phyloP scores from a whole-genome alignment of 768 basidiomycete species.

The Dendrothele bispora region DNA sequence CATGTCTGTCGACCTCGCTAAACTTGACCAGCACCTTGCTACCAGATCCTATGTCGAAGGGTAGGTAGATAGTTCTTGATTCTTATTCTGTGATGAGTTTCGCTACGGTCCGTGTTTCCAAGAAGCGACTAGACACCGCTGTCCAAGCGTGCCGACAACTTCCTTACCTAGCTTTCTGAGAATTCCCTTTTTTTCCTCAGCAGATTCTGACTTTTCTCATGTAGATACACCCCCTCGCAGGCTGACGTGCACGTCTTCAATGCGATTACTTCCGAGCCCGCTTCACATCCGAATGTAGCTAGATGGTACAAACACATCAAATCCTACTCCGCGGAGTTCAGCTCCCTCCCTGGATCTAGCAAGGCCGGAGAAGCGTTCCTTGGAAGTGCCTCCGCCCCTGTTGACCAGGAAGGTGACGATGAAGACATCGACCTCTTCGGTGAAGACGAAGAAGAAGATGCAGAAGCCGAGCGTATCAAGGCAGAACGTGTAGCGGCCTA shows the following conservation, averaged over 20 bases:
- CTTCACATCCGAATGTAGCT: conserved; percentile 69
- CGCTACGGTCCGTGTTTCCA: conserved; percentile 59
- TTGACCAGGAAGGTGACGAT: conserved; percentile 55
- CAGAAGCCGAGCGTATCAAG: conserved; percentile 84
- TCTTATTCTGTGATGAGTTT: conserved; percentile 11
- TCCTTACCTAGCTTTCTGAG: conserved; percentile 35
- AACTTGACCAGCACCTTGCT: conserved; percentile 85
- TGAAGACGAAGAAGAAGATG: conserved; percentile 80
- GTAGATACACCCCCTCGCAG: conserved; percentile 88
- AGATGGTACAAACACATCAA: conserved; percentile 96
- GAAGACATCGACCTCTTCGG: conserved; percentile 88
- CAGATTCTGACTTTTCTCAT: conserved; percentile 13
- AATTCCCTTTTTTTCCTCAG: neutral
- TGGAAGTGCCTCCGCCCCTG: conserved; percentile 46
- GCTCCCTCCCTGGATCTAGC: conserved; percentile 81
- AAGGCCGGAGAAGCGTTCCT: conserved; percentile 75
- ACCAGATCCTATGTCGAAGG: conserved; percentile 90
- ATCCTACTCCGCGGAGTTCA: conserved; percentile 80
- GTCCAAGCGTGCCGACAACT: conserved; percentile 56
- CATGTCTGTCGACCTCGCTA: conserved; percentile 69
- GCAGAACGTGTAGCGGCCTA: conserved; percentile 93
- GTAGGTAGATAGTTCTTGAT: conserved; percentile 46
- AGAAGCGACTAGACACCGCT: conserved; percentile 75
- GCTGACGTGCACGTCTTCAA: conserved; percentile 94
- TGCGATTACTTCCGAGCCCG: conserved; percentile 66